Base-by-base conservation (phyloP, 257 asterid genomes). In the Plantago ovata region DNA sequence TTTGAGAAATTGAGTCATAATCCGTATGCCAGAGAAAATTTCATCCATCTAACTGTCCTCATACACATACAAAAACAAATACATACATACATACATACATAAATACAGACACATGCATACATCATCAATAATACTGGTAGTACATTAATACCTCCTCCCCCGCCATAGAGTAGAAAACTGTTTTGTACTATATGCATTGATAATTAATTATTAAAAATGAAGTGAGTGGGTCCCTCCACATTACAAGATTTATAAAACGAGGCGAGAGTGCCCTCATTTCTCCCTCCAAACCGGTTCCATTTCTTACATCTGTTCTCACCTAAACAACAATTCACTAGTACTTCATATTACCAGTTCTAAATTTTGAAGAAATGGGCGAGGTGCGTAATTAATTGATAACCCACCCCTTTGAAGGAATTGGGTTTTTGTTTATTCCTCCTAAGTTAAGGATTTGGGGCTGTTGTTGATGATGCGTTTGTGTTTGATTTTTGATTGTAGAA, bases 211-310 rank as follows among this genome's bases (percentile, higher is more conserved):
- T 41, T n/a, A n/a, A n/a, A n/a, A n/a, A n/a, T n/a, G n/a, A n/a
- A n/a, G n/a, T n/a, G n/a, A 13, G 1, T 42, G 74, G 76, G 64
- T 71, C 80, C 53, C 45, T 14, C 62, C 18, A 62, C 69, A 66
- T 59, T 13, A 21, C 14, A 38, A 64, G 20, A 54, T 36, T 42
- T n/a, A 22, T 24, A 85, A 72, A 84, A 69, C 40, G 63, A 58
- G 36, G 32, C 71, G 28, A 36, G 77, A 69, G 79, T 89, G n/a
- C n/a, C n/a, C 85, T 76, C 90, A 81, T 81, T 82, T n/a, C 65
- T 51, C 64, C 46, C 86, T 79, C 75, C 86, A 82, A 53, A 68
- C 74, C 74, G 50, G 28, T 66, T 72, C 63, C 39, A 54, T 62
- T 53, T 14, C 46, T 54, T 24, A 63, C 60, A n/a, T 16, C 16